Evolutionary conservation across 495 filamentous ascomycete species (phyloP).

Genomic region (Neurospora sp.): DNA sequence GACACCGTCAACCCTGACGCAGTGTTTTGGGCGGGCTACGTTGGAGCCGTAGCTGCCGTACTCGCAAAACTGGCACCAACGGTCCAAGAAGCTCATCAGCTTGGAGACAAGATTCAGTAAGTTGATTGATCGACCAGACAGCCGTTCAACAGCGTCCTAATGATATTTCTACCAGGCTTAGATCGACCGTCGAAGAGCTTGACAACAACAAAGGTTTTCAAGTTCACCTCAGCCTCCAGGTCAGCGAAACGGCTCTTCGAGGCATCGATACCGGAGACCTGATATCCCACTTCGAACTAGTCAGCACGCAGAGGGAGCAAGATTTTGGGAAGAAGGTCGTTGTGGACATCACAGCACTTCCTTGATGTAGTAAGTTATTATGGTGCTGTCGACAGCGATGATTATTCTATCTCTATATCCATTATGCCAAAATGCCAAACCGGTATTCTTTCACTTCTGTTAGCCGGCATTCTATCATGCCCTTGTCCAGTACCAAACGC

Average conservation of each 20-base stretch:
- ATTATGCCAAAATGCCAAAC: background rate
- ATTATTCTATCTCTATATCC: background rate
- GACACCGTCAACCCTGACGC: conserved; percentile 21
- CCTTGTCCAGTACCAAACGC: no score
- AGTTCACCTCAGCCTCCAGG: conserved; percentile 20
- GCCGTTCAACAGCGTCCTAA: background rate
- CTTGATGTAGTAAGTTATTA: background rate
- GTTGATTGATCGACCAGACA: conserved; percentile 1
- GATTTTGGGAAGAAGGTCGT: conserved; percentile 13
- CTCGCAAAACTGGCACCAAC: conserved; percentile 26
- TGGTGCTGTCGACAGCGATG: background rate
- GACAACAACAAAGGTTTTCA: conserved; percentile 19
- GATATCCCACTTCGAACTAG: conserved; percentile 17
- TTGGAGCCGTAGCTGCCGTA: conserved; percentile 28
- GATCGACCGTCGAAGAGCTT: conserved; percentile 6
- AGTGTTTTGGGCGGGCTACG: conserved; percentile 36
- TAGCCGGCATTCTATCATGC: no score
- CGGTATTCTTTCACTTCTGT: background rate
- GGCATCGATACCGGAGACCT: conserved; percentile 18
- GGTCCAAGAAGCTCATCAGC: conserved; percentile 12
- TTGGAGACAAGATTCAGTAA: conserved; percentile 24
- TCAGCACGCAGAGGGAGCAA: conserved; percentile 19
- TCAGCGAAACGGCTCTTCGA: conserved; percentile 13
- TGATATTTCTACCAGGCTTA: conserved; percentile 15
- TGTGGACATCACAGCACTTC: conserved; percentile 8